Conservation (phyloP, 2,329 filamentous ascomycete species). For the Leptographium galeiforme region DNA sequence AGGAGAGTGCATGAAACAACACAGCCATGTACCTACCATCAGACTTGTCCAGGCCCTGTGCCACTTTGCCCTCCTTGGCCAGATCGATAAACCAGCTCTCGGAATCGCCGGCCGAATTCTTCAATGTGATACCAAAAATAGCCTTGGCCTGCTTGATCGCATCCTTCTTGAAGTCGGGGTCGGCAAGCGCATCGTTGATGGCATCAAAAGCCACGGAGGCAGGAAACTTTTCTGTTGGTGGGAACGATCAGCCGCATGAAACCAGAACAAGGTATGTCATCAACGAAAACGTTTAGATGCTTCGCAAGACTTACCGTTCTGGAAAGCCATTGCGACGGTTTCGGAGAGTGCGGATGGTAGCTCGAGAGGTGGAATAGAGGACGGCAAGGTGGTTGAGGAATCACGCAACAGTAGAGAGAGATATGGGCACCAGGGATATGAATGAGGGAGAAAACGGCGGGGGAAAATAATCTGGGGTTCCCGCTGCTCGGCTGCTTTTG, state of each 20-base stretch:
- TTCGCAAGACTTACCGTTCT: constrained; percentile 6
- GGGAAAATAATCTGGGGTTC: neutral
- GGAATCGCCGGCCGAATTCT: constrained; percentile 69
- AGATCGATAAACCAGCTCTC: constrained; percentile 92
- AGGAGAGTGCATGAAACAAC: too few species aligned
- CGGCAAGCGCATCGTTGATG: constrained; percentile 62
- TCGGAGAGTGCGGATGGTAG: neutral
- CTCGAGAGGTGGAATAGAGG: neutral
- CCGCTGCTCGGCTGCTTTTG: neutral
- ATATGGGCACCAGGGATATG: neutral
- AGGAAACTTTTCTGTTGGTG: constrained; percentile 59
- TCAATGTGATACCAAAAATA: constrained; percentile 83
- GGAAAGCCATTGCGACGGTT: constrained; percentile 6
- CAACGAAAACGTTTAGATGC: too few species aligned
- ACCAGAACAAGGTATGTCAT: too few species aligned
- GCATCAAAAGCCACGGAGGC: constrained; percentile 82
- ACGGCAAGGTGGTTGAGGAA: neutral
- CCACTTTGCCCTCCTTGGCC: constrained; percentile 76
- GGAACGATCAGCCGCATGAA: neutral
- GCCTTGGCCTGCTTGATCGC: constrained; percentile 81
- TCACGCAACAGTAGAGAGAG: neutral
- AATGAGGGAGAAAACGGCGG: neutral
- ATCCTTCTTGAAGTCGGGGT: constrained; percentile 60
- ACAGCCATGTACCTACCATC: constrained; percentile 42
- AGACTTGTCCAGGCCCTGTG: constrained; percentile 66